phyloP scores from a whole-genome alignment of 2,329 filamentous ascomycete species.

The Cordyceps cateniannulata region DNA sequence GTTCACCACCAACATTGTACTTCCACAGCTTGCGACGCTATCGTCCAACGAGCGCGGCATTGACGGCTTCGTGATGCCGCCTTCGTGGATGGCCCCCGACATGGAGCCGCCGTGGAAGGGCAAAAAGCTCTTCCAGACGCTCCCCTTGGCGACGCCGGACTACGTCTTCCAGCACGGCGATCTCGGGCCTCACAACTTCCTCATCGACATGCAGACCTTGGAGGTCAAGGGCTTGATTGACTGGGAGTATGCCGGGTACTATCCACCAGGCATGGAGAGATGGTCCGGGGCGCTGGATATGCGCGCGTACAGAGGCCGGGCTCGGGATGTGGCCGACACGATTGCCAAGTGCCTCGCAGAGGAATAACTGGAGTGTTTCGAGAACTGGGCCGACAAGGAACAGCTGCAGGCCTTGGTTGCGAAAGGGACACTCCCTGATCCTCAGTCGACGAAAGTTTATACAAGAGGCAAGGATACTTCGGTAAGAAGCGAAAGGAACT shows the following conservation, averaged over 20 bases:
- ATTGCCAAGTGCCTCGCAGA: background rate
- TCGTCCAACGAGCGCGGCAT: conserved; percentile 12
- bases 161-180: conserved; percentile 15
- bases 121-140: conserved; percentile 4
- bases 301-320: background rate
- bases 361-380: background rate
- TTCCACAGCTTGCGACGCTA: conserved; percentile 12
- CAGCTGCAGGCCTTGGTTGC: no score
- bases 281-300: conserved; percentile 13
- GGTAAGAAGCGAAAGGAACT: no score
- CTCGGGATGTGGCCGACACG: background rate
- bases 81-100: conserved; percentile 12
- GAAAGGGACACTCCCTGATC: no score
- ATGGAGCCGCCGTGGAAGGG: conserved; percentile 5
- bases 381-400: no score
- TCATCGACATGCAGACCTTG: conserved; percentile 11
- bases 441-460: no score
- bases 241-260: conserved; percentile 16
- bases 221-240: conserved; percentile 14
- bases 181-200: conserved; percentile 13
- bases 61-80: conserved; percentile 17
- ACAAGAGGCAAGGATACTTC: no score
- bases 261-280: conserved; percentile 13
- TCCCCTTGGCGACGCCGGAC: conserved; percentile 7
- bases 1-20: conserved; percentile 9